These are phyloP conservation scores for Calonectria multiphialidica DNA, from an alignment of 2,329 filamentous ascomycete species.

Conservation along the genomic window DNA sequence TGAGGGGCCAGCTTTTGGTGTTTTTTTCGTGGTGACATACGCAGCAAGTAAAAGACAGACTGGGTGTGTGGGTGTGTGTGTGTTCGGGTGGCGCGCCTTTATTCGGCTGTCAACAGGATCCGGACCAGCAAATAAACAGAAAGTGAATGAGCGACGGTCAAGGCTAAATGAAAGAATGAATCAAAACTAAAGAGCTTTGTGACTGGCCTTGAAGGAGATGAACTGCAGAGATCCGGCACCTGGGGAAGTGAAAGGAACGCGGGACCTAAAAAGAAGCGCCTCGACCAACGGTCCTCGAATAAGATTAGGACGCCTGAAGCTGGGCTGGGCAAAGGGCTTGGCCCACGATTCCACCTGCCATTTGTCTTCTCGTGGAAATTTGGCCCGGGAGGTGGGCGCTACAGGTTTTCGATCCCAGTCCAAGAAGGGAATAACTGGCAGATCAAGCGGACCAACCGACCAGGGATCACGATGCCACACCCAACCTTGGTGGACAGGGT, in stretches of 20 bases:
- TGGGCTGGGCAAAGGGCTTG: slow-evolving; percentile 22
- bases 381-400: slow-evolving; percentile 14
- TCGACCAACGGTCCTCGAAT: neutral
- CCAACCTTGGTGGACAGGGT: neutral
- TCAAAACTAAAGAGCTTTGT: slow-evolving; percentile 1
- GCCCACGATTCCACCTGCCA: slow-evolving; percentile 18
- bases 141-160: neutral
- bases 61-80: neutral
- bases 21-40: neutral
- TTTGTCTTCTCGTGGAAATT: slow-evolving; percentile 5
- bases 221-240: neutral
- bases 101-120: slow-evolving; percentile 9
- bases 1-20: neutral
- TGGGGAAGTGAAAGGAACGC: neutral
- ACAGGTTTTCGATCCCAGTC: slow-evolving; percentile 23
- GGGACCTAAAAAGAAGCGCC: neutral
- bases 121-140: neutral
- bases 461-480: slow-evolving; percentile 5
- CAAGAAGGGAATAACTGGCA: slow-evolving; percentile 25
- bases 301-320: slow-evolving; percentile 32
- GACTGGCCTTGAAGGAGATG: neutral
- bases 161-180: neutral
- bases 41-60: slow-evolving; percentile 6
- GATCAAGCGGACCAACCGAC: slow-evolving; percentile 32
- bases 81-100: neutral